A percentile compares a stretch with the other conserved stretches of the same genome.
phyloP scores from a whole-genome alignment of 768 basidiomycete species.

The Favolaschia claudopus region DNA sequence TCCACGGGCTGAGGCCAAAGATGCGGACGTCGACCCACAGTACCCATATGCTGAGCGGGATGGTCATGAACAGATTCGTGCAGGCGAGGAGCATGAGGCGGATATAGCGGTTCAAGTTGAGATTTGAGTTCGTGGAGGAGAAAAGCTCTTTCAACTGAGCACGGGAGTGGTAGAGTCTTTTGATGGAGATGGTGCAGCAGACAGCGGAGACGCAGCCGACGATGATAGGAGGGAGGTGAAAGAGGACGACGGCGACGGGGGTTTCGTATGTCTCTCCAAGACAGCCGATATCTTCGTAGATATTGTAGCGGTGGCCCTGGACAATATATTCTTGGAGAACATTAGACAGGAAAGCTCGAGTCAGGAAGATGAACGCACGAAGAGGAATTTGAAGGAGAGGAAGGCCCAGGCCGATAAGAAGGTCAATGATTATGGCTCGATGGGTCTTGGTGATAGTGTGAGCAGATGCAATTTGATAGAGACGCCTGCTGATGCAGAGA shows the following conservation, averaged over 20 bases:
- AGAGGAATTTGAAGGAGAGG: conserved; percentile 57
- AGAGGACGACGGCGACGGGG: conserved; percentile 49
- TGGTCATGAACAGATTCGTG: conserved; percentile 52
- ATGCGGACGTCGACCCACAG: conserved; percentile 44
- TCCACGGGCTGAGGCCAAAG: conserved; percentile 47
- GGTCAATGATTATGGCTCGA: conserved; percentile 57
- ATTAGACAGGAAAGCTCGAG: no score
- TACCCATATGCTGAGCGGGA: conserved; percentile 50
- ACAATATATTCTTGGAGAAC: conserved; percentile 50
- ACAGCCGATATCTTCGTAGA: conserved; percentile 67
- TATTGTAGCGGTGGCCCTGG: conserved; percentile 67
- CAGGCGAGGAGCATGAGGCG: conserved; percentile 64
- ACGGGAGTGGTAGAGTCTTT: conserved; percentile 49
- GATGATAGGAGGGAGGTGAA: conserved; percentile 48
- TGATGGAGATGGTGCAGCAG: conserved; percentile 40
- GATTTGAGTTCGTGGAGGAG: conserved; percentile 41
- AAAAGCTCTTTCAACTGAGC: conserved; percentile 51
- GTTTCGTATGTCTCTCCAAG: conserved; percentile 57
- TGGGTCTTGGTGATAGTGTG: conserved; percentile 57
- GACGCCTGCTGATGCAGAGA: conserved; percentile 67
- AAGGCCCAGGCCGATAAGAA: conserved; percentile 60
- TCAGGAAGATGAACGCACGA: conserved; percentile 39
- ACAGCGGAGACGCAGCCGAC: conserved; percentile 47
- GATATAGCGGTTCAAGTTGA: conserved; percentile 57
- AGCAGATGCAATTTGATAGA: conserved; percentile 66